phyloP scores from a whole-genome alignment of 305 asterid species.

The Solanum hybrid region DNA sequence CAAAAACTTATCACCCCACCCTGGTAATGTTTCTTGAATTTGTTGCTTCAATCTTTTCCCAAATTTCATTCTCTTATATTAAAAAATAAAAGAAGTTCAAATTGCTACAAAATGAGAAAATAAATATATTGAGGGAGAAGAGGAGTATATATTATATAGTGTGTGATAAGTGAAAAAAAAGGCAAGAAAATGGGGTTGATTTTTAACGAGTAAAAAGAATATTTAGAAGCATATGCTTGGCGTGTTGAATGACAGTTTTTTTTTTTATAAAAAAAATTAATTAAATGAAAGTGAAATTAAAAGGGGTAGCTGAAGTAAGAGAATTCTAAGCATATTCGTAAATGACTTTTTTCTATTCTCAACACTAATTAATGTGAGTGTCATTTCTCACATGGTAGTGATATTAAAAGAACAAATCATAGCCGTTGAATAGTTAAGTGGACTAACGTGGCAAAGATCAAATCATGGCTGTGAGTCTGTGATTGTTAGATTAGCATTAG shows the following conservation, averaged over 20 bases:
- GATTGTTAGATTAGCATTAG: slow-evolving; percentile 4
- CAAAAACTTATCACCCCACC: slow-evolving; percentile 62
- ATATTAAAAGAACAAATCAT: background rate
- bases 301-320: slow-evolving; percentile 19
- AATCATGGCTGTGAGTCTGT: background rate
- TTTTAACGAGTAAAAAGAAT: slow-evolving; percentile 40
- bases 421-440: background rate
- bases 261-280: background rate
- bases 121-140: background rate
- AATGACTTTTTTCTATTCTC: slow-evolving; percentile 6
- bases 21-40: slow-evolving; percentile 62
- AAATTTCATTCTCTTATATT: slow-evolving; percentile 48
- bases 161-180: background rate
- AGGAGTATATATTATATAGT: background rate
- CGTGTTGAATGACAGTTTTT: slow-evolving; percentile 49
- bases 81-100: background rate
- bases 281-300: slow-evolving; percentile 2
- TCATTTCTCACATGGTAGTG: background rate
- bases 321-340: slow-evolving; percentile 76
- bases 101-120: background rate
- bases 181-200: slow-evolving; percentile 7
- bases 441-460: background rate
- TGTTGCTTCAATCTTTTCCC: slow-evolving; percentile 88
- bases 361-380: background rate
- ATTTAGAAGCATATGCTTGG: slow-evolving; percentile 85